A percentile compares a stretch with the other conserved stretches of the same genome.
These are phyloP conservation scores for Calonectria ilicicola DNA, from an alignment of 2,329 filamentous ascomycete species.

Conservation along the genomic window DNA sequence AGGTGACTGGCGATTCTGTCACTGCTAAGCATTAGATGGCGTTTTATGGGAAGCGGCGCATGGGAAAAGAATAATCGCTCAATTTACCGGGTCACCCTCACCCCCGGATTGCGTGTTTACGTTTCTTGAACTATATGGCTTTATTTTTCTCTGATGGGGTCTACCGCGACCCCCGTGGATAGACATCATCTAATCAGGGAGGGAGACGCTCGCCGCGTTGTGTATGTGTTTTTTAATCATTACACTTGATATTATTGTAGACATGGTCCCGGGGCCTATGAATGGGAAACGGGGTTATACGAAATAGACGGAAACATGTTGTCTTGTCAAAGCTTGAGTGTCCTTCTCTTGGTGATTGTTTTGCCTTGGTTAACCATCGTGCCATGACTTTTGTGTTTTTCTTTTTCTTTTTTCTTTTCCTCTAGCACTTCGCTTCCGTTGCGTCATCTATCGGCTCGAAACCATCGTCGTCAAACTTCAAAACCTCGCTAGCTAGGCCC, in stretches of 20 bases:
- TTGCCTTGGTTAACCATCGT: too few species aligned
- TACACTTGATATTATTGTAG: conserved; percentile 27
- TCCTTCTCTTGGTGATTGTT: background rate
- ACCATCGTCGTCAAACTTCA: background rate
- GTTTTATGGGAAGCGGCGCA: conserved; percentile 40
- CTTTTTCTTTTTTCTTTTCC: background rate
- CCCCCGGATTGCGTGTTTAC: conserved; percentile 31
- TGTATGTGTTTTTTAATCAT: conserved; percentile 26
- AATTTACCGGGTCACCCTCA: conserved; percentile 23
- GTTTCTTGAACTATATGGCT: conserved; percentile 28
- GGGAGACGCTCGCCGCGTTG: conserved; percentile 23
- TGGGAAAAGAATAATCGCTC: conserved; percentile 31
- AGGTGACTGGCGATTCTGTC: conserved; percentile 72
- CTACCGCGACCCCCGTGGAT: background rate
- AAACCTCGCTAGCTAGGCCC: background rate
- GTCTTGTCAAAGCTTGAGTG: background rate
- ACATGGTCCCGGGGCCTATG: conserved; percentile 25
- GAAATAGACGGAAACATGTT: conserved; percentile 35
- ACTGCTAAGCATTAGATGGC: conserved; percentile 75
- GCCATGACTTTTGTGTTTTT: background rate
- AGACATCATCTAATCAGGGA: conserved; percentile 6
- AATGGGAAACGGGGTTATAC: conserved; percentile 16
- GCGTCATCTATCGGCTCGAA: background rate
- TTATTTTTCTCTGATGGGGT: conserved; percentile 28
- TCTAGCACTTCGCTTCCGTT: background rate